Conservation (phyloP, 2,329 filamentous ascomycete genomes). For the Aspergillus proliferans region DNA sequence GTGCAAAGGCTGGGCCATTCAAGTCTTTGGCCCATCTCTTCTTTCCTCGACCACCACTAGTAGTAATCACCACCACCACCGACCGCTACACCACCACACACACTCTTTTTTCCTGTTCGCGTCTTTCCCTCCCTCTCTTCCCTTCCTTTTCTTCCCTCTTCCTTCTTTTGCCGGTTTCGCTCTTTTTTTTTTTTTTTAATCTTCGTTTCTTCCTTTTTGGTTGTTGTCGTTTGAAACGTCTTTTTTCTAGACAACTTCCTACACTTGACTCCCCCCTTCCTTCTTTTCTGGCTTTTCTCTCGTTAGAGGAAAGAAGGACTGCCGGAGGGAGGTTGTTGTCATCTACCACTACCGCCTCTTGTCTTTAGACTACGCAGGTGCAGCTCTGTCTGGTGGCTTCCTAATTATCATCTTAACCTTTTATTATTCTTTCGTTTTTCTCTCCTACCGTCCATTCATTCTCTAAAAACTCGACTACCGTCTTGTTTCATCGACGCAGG, state of each 20-base stretch:
- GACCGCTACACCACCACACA: constrained; percentile 21
- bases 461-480: no score
- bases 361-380: background rate
- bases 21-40: constrained; percentile 13
- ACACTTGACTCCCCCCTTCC: constrained; percentile 11
- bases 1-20: background rate
- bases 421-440: background rate
- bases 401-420: constrained; percentile 6
- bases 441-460: background rate
- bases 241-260: no score
- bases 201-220: constrained; percentile 10
- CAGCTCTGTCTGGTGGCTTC: constrained; percentile 5
- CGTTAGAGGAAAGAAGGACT: constrained; percentile 22
- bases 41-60: constrained; percentile 20
- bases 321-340: constrained; percentile 3
- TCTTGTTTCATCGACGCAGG: background rate
- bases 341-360: background rate
- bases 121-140: constrained; percentile 23
- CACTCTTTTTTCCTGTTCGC: constrained; percentile 18
- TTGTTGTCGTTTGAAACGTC: no score
- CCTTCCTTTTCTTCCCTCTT: constrained; percentile 7
- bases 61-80: constrained; percentile 22
- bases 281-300: constrained; percentile 19
- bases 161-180: constrained; percentile 14
- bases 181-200: constrained; percentile 16